Evolutionary conservation across 2,329 filamentous ascomycete species (phyloP), one percentile per base, ranked within the genome.

Genomic region (Fusarium succisae): DNA sequence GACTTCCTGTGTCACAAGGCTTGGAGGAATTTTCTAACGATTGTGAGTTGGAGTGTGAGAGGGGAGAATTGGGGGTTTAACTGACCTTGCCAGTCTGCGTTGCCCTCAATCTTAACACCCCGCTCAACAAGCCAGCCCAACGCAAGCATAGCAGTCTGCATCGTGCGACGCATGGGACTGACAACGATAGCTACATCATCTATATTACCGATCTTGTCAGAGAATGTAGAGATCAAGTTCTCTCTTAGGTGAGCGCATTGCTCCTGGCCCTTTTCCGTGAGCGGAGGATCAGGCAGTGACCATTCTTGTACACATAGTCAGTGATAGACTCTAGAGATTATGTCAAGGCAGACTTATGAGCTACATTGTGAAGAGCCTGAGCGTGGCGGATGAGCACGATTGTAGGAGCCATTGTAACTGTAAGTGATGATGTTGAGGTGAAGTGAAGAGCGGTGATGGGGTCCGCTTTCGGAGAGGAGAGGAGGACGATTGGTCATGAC

Each of bases 371-470:
- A n/a, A 85, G 78, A 14, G 86, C 88, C 82, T 98, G 94, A 22
- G 94, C 96, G 87, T 98, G 96, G 76, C 96, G 93, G 79, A 98
- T 92, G 79, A 98, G 87, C 75, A 98, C 93, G 68, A 98, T 77
- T 0, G 84, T 88, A 2, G 87, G 88, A 58, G 88, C 79, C 88
- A 90, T 90, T 32, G 17, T 58, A 59, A 24, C 14, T 51, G 22
- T 51, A 24, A 51, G 48, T 14, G 50, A 30, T 54, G 44, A 57
- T 69, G 70, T 59, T 54, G 63, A 43, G 1, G 61, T 56, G 18
- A 35, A 35, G 32, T 8, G 14, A 22, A 14, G 45, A 22, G 39
- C 56, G 51, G 35, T 57, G 56, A 28, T 28, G 38, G 32, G 47
- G 55, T 57, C 65, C 65, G 64, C 65, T 68, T 68, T 69, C 50